Conservation (phyloP, 257 asterid genomes). For the Cinchona pubescens region DNA sequence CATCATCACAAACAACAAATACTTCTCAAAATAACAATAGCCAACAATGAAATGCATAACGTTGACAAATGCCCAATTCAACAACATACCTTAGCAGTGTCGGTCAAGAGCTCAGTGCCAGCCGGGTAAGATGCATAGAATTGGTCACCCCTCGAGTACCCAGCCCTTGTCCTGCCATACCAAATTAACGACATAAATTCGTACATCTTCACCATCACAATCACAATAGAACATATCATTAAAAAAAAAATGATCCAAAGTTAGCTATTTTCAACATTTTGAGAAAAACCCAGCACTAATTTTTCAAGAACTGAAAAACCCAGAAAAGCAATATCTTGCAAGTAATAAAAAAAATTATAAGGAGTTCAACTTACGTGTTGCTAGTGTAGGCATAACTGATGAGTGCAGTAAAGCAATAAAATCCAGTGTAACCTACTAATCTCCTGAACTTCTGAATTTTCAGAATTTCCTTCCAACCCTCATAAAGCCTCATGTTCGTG, state of each 20-base stretch:
- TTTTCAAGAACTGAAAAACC: not conserved
- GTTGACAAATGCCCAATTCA: not conserved
- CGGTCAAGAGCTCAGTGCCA: slow-evolving; percentile 89
- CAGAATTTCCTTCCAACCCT: slow-evolving; percentile 60
- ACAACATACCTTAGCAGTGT: slow-evolving; percentile 63
- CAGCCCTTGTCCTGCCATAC: slow-evolving; percentile 79
- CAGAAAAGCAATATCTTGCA: not conserved
- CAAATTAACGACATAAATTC: slow-evolving; percentile 19
- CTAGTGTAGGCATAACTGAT: slow-evolving; percentile 70
- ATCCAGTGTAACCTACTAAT: slow-evolving; percentile 69
- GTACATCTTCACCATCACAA: too few species aligned
- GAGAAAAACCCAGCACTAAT: not conserved
- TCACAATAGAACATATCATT: too few species aligned
- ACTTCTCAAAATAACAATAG: not conserved
- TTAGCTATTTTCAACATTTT: not conserved
- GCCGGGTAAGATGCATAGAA: slow-evolving; percentile 94
- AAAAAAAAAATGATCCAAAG: not conserved
- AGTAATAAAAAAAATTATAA: not conserved
- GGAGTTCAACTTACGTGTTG: slow-evolving; percentile 64
- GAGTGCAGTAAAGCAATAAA: slow-evolving; percentile 59
- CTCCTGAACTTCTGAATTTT: slow-evolving; percentile 91
- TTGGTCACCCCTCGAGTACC: slow-evolving; percentile 87
- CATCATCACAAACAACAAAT: not conserved
- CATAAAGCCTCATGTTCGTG: slow-evolving; percentile 40
- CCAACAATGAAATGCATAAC: not conserved